A percentile compares a stretch with the other conserved stretches of the same genome.
Evolutionary conservation across 345 rosid genomes (phyloP).

Genomic region (Angophora floribunda): DNA sequence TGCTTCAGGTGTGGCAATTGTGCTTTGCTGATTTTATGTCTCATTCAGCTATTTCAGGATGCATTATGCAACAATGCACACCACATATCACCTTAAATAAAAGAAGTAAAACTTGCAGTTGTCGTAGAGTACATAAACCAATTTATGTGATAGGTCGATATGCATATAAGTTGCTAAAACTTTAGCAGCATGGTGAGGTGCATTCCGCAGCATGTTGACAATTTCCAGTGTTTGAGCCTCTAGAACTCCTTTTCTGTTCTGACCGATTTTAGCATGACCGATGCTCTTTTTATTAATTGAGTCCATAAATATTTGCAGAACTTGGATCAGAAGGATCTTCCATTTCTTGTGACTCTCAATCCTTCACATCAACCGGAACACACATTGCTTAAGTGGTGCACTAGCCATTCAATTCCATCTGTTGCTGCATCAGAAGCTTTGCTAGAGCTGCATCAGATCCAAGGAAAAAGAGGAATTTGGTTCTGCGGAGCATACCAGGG

Average conservation of each 20-base stretch:
- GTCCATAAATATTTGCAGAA: constrained; percentile 33
- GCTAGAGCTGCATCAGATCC: constrained; percentile 57
- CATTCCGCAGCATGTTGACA: neutral
- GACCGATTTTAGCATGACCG: neutral
- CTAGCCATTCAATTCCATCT: constrained; percentile 84
- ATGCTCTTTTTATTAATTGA: neutral
- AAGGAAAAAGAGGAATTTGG: constrained; percentile 87
- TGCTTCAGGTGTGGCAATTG: constrained; percentile 58
- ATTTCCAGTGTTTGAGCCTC: neutral
- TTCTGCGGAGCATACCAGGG: constrained; percentile 92
- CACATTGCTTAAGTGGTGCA: constrained; percentile 63
- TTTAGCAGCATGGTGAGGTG: neutral
- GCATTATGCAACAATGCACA: neutral
- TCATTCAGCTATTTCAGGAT: neutral
- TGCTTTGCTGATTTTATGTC: neutral
- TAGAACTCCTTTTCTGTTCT: neutral
- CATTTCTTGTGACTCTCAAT: constrained; percentile 76
- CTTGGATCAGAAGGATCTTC: constrained; percentile 50
- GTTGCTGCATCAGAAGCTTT: constrained; percentile 81
- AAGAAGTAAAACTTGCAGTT: neutral
- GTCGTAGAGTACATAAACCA: neutral
- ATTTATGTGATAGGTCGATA: neutral
- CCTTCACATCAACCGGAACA: constrained; percentile 48
- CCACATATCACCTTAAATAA: neutral
- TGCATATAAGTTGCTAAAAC: neutral